Base-by-base conservation (phyloP, 129 eudicot genomes). In the Centella asiatica region DNA sequence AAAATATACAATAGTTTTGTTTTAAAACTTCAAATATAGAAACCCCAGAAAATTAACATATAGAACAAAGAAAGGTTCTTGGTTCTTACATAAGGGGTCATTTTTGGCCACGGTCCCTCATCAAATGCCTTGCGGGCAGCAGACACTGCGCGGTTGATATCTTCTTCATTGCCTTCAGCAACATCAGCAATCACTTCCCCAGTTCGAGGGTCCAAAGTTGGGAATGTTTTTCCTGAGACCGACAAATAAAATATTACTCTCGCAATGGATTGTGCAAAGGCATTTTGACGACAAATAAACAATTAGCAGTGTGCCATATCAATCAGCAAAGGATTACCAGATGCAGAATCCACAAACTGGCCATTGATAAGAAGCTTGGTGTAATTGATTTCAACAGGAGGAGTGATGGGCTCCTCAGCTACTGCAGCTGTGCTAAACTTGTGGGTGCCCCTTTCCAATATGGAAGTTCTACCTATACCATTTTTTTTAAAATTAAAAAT, bases 31-130 rank as follows among this genome's bases (percentile, higher is more conserved):
- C 25, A 28, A 28, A 1, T 55, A 31, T 14, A 55, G 7, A 55
- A 24, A 28, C 28, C 14, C 17, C 1, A 3, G 0, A 8, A 7
- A 1, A 13, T 4, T 15, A 18, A 55, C 3, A 29, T 3, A 55
- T 5, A 55, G 60, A 31, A 17, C 5, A 29, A 19, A 17, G n/a
- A 6, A 27, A 55, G 22, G 15, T 44, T 24, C 23, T 50, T 37
- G 22, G 15, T 44, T 24, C 23, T 50, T 37, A 71, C 75, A 53
- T 71, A 71, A 62, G 75, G 69, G 24, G 68, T 62, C 75, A 71
- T 71, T 42, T 23, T 71, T 34, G 75, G 75, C 75, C 75, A 71
- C n/a, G 75, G 75, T 34, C 75, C 75, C 52, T 71, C 75, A 62
- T 71, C 75, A 62, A 71, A 71, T 5, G 75, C 75, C 52, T 71